Base-by-base conservation (phyloP, 1,284 basidiomycete genomes). In the Apiotrichum montevideense region DNA sequence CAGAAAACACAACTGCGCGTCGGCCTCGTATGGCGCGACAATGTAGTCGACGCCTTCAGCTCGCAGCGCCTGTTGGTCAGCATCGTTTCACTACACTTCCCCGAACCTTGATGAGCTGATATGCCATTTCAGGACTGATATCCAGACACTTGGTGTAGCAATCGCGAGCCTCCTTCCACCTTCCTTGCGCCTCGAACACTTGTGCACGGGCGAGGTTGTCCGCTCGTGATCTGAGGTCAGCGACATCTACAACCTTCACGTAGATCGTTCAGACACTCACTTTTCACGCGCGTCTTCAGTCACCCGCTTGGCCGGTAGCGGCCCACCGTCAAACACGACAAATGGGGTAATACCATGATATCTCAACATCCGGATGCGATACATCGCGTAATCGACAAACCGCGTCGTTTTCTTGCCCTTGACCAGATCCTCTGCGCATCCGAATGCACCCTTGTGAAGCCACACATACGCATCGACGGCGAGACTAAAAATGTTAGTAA, bases 1-100 rank as follows among this genome's bases (percentile, higher is more conserved):
- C 48, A 99, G 81, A 76, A 87, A 98, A 54, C 91, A 88, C 57
- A 99, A 83, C 75, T 99, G 96, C 0, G 96, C 93, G 71, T 99
- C 96, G 0, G 96, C 96, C 79, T 99, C 96, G 75, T 98, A 98
- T 0, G 96, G 96, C 4, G 96, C 96, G 5, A 98, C 96, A 33
- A 98, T 80, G 71, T 96, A 98, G 32, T 83, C 74, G 13, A 96
- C 82, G 29, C 78, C 78, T 70, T 94, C 90, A 6, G 86, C 87
- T 52, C 83, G 83, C 40, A 97, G 79, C 3, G 88, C 91, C 90
- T 95, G 65, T 9, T 21, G 42, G 62, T 47, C 59, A 57, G n/a
- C 54, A 4, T 8, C 1, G 35, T 34, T 14, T 47, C 9, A 11
- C 11, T 21, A 6, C 34, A 8, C n/a, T n/a, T 14, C 2, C 29